These are phyloP conservation scores for Fomitopsis pinicola DNA, from an alignment of 1,284 basidiomycete species.

Conservation along the genomic window DNA sequence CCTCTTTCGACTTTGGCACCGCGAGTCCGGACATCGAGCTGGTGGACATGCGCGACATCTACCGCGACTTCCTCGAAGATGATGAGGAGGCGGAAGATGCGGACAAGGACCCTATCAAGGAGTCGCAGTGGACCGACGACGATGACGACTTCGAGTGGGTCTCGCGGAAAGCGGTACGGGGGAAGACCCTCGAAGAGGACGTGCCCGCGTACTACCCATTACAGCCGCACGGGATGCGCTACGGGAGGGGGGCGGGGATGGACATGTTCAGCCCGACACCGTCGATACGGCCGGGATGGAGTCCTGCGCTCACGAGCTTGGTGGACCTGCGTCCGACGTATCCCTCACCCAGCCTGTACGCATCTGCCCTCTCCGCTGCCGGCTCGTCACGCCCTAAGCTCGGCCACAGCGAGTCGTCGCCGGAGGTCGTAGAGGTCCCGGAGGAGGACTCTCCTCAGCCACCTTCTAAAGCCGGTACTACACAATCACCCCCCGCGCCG, in stretches of 20 bases:
- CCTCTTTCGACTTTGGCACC: conserved; percentile 84
- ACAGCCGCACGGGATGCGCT: conserved; percentile 62
- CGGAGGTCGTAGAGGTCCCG: not conserved
- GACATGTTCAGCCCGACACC: conserved; percentile 60
- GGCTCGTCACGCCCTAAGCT: conserved; percentile 1
- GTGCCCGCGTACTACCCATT: conserved; percentile 60
- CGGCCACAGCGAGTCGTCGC: conserved; percentile 3
- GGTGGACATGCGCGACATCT: conserved; percentile 90
- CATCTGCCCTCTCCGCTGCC: conserved; percentile 24
- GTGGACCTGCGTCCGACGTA: conserved; percentile 26
- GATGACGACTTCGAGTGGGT: conserved; percentile 77
- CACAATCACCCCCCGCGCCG: conserved; percentile 21
- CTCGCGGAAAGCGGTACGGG: conserved; percentile 51
- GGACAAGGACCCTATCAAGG: conserved; percentile 40
- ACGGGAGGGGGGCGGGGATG: conserved; percentile 44
- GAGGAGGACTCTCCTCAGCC: conserved; percentile 1
- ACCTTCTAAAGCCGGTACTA: conserved; percentile 2
- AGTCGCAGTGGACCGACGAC: conserved; percentile 40
- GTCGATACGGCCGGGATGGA: conserved; percentile 46
- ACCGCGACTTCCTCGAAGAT: conserved; percentile 87
- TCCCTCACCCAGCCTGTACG: conserved; percentile 26
- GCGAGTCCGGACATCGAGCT: conserved; percentile 83
- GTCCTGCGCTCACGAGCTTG: conserved; percentile 31
- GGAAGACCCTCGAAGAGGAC: conserved; percentile 46
- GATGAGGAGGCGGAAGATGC: conserved; percentile 58